Evolutionary conservation across 1,284 basidiomycete species (phyloP), one percentile per base, ranked within the genome.

Genomic region (Tausonia pullulans): DNA sequence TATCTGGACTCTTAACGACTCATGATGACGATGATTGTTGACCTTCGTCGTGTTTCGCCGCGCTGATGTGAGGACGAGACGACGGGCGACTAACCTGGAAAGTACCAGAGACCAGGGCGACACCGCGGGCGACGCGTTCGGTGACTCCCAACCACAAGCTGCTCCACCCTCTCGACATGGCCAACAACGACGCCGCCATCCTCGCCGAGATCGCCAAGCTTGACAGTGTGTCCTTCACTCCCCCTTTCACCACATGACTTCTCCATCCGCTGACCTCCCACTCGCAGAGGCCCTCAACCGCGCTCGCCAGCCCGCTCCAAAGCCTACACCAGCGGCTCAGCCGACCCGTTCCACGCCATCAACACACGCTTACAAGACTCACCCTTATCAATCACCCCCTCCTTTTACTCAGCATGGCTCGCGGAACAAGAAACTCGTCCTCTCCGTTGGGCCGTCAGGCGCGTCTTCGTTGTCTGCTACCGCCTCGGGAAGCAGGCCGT

Each of bases 381-480:
- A 43, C 13, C 44, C 39, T 39, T 45, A 52, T 39, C 46, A 11
- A 4, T 52, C 13, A 11, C 54, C 27, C 43, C 41, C 41, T 52
- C 16, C 16, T 46, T 43, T 39, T 8, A 61, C 55, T 14, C 65
- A 9, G 11, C 59, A 5, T 6, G 52, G 60, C 27, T 61, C 60
- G 5, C 57, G 58, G 9, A 61, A 67, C 61, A 62, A 65, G 50
- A 67, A 62, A 48, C 68, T 69, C 43, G 67, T 69, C 7, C 52
- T 69, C 14, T 63, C 64, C 50, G 59, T 59, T n/a, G 16, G 59
- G 9, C 49, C 48, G 5, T 43, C 41, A 13, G 58, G 48, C 13
- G 46, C 45, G 8, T 46, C 44, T n/a, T 13, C 60, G 39, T 11
- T 56, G 7, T 9, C 67, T 4, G 14, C 40, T 51, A 49, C 58